A percentile compares a stretch with the other conserved stretches of the same genome.
Conservation (phyloP, 2,329 filamentous ascomycete species). For the Chaetomiaceae sp. region DNA sequence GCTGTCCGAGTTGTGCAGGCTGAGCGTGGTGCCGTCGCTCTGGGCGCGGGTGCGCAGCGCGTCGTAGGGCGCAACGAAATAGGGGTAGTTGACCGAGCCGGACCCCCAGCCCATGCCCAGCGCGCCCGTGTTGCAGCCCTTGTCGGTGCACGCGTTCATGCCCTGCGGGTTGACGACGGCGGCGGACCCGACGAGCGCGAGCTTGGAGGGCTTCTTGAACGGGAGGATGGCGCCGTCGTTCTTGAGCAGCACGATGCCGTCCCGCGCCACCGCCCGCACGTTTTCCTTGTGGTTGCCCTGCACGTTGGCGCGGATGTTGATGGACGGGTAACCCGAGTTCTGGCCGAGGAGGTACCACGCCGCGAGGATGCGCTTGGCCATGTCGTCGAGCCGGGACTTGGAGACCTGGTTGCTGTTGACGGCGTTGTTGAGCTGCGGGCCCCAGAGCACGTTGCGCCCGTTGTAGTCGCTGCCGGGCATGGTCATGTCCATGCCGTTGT, state of each 20-base stretch:
- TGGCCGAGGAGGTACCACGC: slow-evolving; percentile 57
- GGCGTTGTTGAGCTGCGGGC: slow-evolving; percentile 47
- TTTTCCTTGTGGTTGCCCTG: slow-evolving; percentile 60
- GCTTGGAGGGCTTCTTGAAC: slow-evolving; percentile 47
- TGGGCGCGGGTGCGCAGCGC: slow-evolving; percentile 58
- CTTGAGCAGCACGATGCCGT: slow-evolving; percentile 64
- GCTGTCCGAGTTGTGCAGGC: slow-evolving; percentile 54
- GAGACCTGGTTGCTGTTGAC: slow-evolving; percentile 56
- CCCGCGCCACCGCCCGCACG: slow-evolving; percentile 50
- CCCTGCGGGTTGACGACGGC: slow-evolving; percentile 57
- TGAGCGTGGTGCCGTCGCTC: slow-evolving; percentile 48
- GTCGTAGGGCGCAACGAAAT: slow-evolving; percentile 60
- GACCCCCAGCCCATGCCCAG: slow-evolving; percentile 67
- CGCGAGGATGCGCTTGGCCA: slow-evolving; percentile 60
- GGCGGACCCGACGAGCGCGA: slow-evolving; percentile 60
- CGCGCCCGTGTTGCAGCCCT: slow-evolving; percentile 57
- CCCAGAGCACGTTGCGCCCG: slow-evolving; percentile 52
- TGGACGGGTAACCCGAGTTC: slow-evolving; percentile 45
- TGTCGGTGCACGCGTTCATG: slow-evolving; percentile 59
- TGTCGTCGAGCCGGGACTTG: slow-evolving; percentile 60
- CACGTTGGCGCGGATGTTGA: slow-evolving; percentile 52
- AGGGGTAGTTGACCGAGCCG: slow-evolving; percentile 59
- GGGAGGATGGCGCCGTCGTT: slow-evolving; percentile 59
- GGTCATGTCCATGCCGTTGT: slow-evolving; percentile 72
- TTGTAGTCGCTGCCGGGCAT: slow-evolving; percentile 68